These are phyloP conservation scores for Postia placenta DNA, from an alignment of 768 basidiomycete genomes.

Conservation along the genomic window DNA sequence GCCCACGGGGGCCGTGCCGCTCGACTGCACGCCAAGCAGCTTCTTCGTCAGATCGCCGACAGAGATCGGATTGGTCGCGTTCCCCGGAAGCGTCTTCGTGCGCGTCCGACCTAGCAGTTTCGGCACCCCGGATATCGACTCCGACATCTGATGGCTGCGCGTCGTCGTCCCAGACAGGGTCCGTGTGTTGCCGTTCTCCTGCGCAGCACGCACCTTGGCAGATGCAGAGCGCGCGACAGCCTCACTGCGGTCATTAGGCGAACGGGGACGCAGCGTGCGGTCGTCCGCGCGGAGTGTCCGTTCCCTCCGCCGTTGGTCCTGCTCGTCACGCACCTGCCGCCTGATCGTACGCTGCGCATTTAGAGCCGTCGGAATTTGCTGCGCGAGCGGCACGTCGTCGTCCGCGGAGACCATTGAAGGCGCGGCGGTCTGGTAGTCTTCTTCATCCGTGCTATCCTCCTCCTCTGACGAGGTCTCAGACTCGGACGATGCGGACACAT, in stretches of 20 bases:
- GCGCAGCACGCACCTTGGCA: constrained; percentile 10
- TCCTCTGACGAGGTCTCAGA: constrained; percentile 36
- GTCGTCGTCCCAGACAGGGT: constrained; percentile 6
- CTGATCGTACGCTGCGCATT: constrained; percentile 79
- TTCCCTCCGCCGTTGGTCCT: constrained; percentile 44
- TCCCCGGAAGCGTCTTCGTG: constrained; percentile 39
- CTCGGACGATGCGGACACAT: constrained; percentile 21
- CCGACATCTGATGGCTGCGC: neutral
- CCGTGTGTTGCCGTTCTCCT: constrained; percentile 11
- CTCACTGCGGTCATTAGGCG: constrained; percentile 6
- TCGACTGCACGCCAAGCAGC: constrained; percentile 44
- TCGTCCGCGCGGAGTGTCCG: constrained; percentile 9
- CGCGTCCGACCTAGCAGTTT: constrained; percentile 30
- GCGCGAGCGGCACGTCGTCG: constrained; percentile 83
- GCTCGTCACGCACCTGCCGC: constrained; percentile 62
- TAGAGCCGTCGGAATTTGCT: constrained; percentile 76
- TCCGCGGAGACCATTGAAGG: constrained; percentile 24
- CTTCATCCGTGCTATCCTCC: constrained; percentile 36
- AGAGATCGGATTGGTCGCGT: constrained; percentile 34
- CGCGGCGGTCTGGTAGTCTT: constrained; percentile 16
- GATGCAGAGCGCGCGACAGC: constrained; percentile 4
- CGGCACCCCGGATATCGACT: constrained; percentile 10
- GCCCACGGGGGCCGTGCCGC: constrained; percentile 4
- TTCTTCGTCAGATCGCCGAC: constrained; percentile 55
- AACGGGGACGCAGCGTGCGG: constrained; percentile 1